Base-by-base conservation (phyloP, 1,139 yeast genomes). In the Trichomonascaceae sp. region DNA sequence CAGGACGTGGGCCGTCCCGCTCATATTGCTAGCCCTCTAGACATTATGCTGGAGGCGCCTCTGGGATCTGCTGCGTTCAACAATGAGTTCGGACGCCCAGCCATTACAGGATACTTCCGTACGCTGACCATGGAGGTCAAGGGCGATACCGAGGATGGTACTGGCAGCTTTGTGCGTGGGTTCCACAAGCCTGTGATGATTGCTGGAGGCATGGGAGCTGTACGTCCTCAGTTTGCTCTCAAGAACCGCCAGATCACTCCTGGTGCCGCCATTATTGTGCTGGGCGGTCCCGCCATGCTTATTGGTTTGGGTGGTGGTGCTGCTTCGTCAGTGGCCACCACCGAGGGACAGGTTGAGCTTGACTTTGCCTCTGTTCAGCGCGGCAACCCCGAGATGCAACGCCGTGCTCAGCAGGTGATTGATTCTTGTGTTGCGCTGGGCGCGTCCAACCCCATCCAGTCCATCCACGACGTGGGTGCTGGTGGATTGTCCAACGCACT, bases 241-340 rank as follows among this genome's bases (percentile, higher is more conserved):
- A 92, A 92, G 59, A 79, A 84, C 55, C 74, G 75, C 37, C 77
- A 72, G 42, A 85, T 92, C 46, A 82, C 95, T 3, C 93, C 97
- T 20, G 96, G 96, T 16, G 76, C 97, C 18, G 76, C 80, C 39
- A 68, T 92, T 44, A 82, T 92, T 54, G 98, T 92, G 17, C 72
- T 92, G 36, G 99, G 99, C 53, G 99, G 99, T 39, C 95, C 87
- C 49, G 81, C 87, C n/a, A 89, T 92, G 98, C 72, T 92, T 50
- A 89, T 92, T 60, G 99, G 99, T 52, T 71, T 89, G 39, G 99
- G 99, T 52, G 99, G 99, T 54, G 99, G 99, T 63, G 98, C 98
- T 31, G 98, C 98, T 6, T 89, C 98, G 4, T 82, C 95, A 6
- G 73, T 87, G 35, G 74, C 93, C 13, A 81, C 96, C 17, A 96